A percentile compares a stretch with the other conserved stretches of the same genome.
phyloP scores from a whole-genome alignment of 2,329 filamentous ascomycete species.

The Cytospora chrysosperma region DNA sequence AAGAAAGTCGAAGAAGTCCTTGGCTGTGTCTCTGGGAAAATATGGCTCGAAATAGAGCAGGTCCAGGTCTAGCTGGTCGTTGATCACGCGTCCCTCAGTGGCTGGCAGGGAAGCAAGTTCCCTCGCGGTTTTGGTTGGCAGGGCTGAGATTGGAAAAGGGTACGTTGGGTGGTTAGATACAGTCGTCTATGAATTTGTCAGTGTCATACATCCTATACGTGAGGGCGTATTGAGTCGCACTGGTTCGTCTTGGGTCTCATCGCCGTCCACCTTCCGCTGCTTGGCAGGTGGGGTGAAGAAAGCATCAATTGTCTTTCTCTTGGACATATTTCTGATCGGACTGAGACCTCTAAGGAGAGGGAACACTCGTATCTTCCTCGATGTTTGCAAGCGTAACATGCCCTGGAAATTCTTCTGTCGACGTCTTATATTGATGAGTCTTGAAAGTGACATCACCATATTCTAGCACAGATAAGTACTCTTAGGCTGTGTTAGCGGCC shows the following conservation, averaged over 20 bases:
- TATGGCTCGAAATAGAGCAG: constrained; percentile 76
- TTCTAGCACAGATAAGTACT: not conserved
- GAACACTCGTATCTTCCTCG: not conserved
- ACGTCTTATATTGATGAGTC: not conserved
- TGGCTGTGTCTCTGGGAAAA: constrained; percentile 55
- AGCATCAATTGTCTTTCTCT: constrained; percentile 64
- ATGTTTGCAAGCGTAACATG: not conserved
- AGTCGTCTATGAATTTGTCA: constrained; percentile 25
- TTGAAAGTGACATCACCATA: constrained; percentile 23
- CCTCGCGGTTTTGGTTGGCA: constrained; percentile 40
- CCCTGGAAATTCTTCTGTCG: not conserved
- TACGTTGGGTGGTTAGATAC: constrained; percentile 46
- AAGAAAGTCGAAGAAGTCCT: constrained; percentile 67
- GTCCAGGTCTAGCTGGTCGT: constrained; percentile 68
- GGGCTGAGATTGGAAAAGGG: constrained; percentile 48
- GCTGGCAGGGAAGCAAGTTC: constrained; percentile 49
- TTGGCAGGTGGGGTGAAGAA: constrained; percentile 61
- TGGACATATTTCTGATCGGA: constrained; percentile 32
- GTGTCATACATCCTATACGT: not conserved
- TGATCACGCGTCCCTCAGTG: constrained; percentile 54
- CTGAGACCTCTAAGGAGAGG: not conserved
- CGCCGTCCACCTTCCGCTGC: constrained; percentile 31
- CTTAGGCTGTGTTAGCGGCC: constrained; percentile 2
- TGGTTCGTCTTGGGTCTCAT: constrained; percentile 7
- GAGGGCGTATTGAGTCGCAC: not conserved